Conservation (phyloP, 805 yeast species). For the Candida oleophila region DNA sequence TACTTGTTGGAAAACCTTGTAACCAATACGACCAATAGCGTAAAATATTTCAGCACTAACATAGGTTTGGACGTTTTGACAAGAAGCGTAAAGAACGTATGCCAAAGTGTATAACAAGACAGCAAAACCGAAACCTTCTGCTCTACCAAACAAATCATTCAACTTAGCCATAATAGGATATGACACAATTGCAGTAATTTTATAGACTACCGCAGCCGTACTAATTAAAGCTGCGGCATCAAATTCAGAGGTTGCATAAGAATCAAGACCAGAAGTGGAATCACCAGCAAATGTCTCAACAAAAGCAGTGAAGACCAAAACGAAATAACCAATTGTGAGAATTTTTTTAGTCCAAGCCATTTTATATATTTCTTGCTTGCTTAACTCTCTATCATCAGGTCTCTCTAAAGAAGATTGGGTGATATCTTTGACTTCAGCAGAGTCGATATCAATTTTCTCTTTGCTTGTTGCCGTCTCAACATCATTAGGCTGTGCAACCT, state of each 20-base stretch:
- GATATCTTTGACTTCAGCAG: neutral
- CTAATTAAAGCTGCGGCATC: constrained; percentile 39
- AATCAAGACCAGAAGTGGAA: constrained; percentile 13
- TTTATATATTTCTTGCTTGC: neutral
- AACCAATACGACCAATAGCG: constrained; percentile 37
- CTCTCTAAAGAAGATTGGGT: neutral
- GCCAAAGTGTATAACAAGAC: constrained; percentile 33
- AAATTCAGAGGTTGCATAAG: constrained; percentile 39
- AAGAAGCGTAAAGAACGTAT: constrained; percentile 33
- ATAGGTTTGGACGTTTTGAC: constrained; percentile 32
- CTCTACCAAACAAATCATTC: constrained; percentile 40
- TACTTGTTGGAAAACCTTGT: constrained; percentile 32
- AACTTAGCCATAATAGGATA: constrained; percentile 41
- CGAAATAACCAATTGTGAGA: constrained; percentile 17
- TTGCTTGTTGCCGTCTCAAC: neutral
- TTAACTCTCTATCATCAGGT: neutral
- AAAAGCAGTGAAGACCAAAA: constrained; percentile 22
- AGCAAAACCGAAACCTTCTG: constrained; percentile 32
- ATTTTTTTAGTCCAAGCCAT: constrained; percentile 16
- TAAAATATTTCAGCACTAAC: constrained; percentile 35
- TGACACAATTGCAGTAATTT: constrained; percentile 35
- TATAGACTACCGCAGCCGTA: constrained; percentile 36
- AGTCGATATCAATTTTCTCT: neutral
- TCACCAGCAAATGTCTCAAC: constrained; percentile 27
- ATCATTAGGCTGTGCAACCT: too few relatives aligned